Evolutionary conservation across 257 asterid species (phyloP), one percentile per base, ranked within the genome.

Genomic region (Fraxinus anomala): DNA sequence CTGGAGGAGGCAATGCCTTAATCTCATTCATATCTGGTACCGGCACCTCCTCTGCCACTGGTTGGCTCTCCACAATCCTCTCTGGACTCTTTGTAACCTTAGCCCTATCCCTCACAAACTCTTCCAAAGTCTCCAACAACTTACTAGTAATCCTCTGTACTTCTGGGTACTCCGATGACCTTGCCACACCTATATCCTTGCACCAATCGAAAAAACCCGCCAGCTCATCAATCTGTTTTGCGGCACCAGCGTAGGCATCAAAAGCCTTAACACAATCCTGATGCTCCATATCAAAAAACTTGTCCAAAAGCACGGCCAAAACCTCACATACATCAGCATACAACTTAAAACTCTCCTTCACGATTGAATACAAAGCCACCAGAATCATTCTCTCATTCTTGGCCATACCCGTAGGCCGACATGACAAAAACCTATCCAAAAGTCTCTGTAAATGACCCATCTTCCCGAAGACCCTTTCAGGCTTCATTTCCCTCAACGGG

Each of bases 1-100:
- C 97, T 0, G 96, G 97, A 5, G 97, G 79, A 0, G 97, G 97
- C 86, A 92, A 80, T 9, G 94, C 97, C 76, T 92, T 92, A 79
- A 88, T 86, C 81, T 89, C 96, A 51, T 92, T 89, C 95, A 86
- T 84, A 81, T 88, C 90, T 0, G 83, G 89, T 13, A 63, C 89
- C 2, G 87, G 86, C 84, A 88, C 91, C 59, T 86, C 91, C 81
- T 82, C 88, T 70, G 85, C 87, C 21, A 79, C 76, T 1, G 90
- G 91, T 77, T 72, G 61, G 12, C 66, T 73, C 83, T 84, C 90
- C 2, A 78, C 84, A 65, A 90, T 90, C 84, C 90, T 84, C 77
- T 87, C 96, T 0, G 97, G 97, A 67, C 96, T 92, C 81, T 90
- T 92, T 24, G 44, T 78, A 1, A 82, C 96, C 80, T 90, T 92